Base-by-base conservation (phyloP, 805 yeast genomes). In the Yamadazyma phyllophila region DNA sequence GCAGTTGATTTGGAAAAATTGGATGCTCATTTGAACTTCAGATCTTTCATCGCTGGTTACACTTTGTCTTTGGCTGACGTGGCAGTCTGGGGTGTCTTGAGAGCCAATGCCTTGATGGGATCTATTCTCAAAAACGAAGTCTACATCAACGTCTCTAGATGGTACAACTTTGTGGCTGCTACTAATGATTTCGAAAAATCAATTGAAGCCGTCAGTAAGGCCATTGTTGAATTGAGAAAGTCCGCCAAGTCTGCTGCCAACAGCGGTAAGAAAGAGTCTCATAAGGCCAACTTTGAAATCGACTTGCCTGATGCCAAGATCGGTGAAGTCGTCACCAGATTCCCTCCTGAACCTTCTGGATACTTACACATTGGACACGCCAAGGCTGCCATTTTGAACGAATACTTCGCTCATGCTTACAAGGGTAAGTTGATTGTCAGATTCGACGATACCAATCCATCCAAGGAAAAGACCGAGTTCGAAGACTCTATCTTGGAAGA, bases 311-410 rank as follows among this genome's bases (percentile, higher is more conserved):
- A 83, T 64, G 99, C 99, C 48, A 82, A 79, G 60, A 82, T 85
- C 47, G 99, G 99, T 54, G 75, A 91, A 69, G 99, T 94, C 47
- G 98, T 95, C 44, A 95, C 99, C 44, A 86, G 99, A 73, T 94
- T 94, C 82, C 99, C 96, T 43, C 99, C 99, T 54, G 99, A 94
- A 75, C 99, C 99, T 49, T 88, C 96, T 72, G 99, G 99, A 73
- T 94, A 91, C 70, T 79, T 94, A 70, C 99, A 94, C 71, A 94
- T 94, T 71, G 99, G 99, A 57, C 99, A 94, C 65, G 99, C 96
- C 50, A 94, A 94, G 71, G 99, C 99, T 51, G 99, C 99, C 45
- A 77, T 94, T 48, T 79, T 94, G 65, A 94, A 94, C 74, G 94
- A 94, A 71, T 92, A 91, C 74, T 92, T 94, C 73, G 99, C 99